These are phyloP conservation scores for Blastomyces parvus DNA, from an alignment of 2,329 filamentous ascomycete species.

Conservation along the genomic window DNA sequence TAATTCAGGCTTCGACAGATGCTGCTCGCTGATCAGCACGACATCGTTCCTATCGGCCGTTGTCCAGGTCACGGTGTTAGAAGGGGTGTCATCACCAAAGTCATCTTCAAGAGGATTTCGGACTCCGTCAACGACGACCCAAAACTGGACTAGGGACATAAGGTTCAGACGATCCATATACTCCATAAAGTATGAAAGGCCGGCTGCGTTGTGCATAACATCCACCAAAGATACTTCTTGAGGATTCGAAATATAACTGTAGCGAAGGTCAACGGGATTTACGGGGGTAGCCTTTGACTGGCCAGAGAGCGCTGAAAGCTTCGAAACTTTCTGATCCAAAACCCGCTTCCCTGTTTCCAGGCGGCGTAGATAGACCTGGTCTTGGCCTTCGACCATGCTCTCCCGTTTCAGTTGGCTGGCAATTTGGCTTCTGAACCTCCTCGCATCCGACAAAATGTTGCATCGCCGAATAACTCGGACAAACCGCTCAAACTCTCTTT, in stretches of 20 bases:
- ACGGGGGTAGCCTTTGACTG: conserved; percentile 25
- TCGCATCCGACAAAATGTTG: conserved; percentile 84
- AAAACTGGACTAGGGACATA: conserved; percentile 91
- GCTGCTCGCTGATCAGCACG: conserved; percentile 82
- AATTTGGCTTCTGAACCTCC: conserved; percentile 84
- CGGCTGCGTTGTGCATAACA: conserved; percentile 79
- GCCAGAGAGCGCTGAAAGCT: conserved; percentile 60
- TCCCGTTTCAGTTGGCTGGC: conserved; percentile 86
- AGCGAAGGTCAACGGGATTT: conserved; percentile 22
- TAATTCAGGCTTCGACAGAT: conserved; percentile 72
- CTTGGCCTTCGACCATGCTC: conserved; percentile 64
- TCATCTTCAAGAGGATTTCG: conserved; percentile 87
- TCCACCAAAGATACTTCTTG: conserved; percentile 71
- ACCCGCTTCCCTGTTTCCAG: conserved; percentile 85
- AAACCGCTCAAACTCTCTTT: conserved; percentile 89
- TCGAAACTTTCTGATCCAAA: conserved; percentile 78
- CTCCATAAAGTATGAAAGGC: conserved; percentile 98
- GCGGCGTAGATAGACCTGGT: conserved; percentile 76
- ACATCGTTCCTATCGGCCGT: conserved; percentile 79
- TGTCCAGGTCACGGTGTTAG: conserved; percentile 60
- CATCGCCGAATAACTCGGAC: conserved; percentile 80
- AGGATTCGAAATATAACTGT: conserved; percentile 48
- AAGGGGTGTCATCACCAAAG: conserved; percentile 59
- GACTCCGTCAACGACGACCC: conserved; percentile 94
- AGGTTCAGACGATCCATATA: conserved; percentile 89